phyloP scores from a whole-genome alignment of 352 stramenopile species.

The Pythium apleroticum region DNA sequence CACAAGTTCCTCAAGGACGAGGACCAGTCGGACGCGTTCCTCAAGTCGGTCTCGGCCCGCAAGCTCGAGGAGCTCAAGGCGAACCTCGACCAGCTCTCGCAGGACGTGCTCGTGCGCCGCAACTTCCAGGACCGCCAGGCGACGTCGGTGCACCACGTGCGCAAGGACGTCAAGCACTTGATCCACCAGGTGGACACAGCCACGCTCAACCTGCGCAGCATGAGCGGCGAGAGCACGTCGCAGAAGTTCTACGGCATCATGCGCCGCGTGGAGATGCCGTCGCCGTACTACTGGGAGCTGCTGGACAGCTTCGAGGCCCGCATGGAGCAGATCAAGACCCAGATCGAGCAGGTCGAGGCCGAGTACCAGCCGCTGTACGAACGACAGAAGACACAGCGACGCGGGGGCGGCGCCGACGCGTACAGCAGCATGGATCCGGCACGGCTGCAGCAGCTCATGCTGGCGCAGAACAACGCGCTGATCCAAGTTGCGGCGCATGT shows the following conservation, averaged over 20 bases:
- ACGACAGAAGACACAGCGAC: slow-evolving; percentile 1
- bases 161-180: slow-evolving; percentile 73
- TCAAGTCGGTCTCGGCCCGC: slow-evolving; percentile 64
- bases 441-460: slow-evolving; percentile 68
- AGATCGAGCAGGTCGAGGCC: slow-evolving; percentile 74
- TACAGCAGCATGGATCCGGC: slow-evolving; percentile 29
- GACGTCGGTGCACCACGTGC: slow-evolving; percentile 60
- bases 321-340: slow-evolving; percentile 68
- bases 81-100: slow-evolving; percentile 59
- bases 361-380: slow-evolving; percentile 61
- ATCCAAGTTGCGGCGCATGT: slow-evolving; percentile 77
- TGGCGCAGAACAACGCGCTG: slow-evolving; percentile 74
- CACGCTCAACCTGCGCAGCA: slow-evolving; percentile 59
- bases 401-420: slow-evolving; percentile 10
- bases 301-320: slow-evolving; percentile 68
- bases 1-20: slow-evolving; percentile 72
- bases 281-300: slow-evolving; percentile 79
- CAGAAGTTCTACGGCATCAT: slow-evolving; percentile 60
- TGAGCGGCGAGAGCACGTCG: slow-evolving; percentile 50
- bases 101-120: slow-evolving; percentile 58
- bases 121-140: slow-evolving; percentile 62
- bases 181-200: slow-evolving; percentile 73
- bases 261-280: slow-evolving; percentile 77
- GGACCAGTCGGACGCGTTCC: slow-evolving; percentile 69
- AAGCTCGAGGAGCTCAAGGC: slow-evolving; percentile 54